These are phyloP conservation scores for Calcarisporium arbuscula DNA, from an alignment of 2,329 filamentous ascomycete genomes.

Conservation along the genomic window DNA sequence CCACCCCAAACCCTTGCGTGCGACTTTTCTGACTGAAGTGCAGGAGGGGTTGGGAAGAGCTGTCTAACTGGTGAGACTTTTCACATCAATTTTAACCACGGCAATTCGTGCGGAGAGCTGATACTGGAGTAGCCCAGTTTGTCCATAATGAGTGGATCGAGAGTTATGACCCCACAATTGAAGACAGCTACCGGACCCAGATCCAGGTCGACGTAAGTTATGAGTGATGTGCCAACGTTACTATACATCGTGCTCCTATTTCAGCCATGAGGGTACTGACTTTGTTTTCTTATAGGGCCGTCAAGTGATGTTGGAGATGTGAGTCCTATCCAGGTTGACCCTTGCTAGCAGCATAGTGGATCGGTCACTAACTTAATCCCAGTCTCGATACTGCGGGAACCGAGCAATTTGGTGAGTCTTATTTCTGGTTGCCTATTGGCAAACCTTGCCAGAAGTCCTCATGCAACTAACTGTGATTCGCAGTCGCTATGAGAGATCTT, in stretches of 20 bases:
- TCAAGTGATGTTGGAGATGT: conserved; percentile 87
- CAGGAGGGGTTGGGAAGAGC: conserved; percentile 87
- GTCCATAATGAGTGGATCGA: conserved; percentile 94
- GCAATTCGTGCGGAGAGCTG: conserved; percentile 11
- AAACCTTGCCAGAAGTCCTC: neutral
- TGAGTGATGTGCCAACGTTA: too few species aligned
- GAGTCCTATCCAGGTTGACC: conserved; percentile 26
- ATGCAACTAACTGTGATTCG: neutral
- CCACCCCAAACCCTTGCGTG: neutral
- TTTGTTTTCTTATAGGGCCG: conserved; percentile 53
- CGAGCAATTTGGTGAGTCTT: conserved; percentile 85
- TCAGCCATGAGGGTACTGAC: too few species aligned
- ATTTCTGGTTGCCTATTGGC: too few species aligned
- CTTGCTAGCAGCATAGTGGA: neutral
- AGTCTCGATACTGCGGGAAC: conserved; percentile 86
- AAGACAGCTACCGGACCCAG: conserved; percentile 70
- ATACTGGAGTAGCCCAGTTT: conserved; percentile 63
- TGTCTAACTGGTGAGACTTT: conserved; percentile 75
- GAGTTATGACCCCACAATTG: conserved; percentile 73
- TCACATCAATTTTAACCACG: conserved; percentile 8
- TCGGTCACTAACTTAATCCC: conserved; percentile 3
- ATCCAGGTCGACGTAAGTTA: conserved; percentile 74
- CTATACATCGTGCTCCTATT: too few species aligned
- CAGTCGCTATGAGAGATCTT: conserved; percentile 65
- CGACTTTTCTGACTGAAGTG: conserved; percentile 26